Base-by-base conservation (phyloP, 1,284 basidiomycete species). In the Puccinia novopanici region DNA sequence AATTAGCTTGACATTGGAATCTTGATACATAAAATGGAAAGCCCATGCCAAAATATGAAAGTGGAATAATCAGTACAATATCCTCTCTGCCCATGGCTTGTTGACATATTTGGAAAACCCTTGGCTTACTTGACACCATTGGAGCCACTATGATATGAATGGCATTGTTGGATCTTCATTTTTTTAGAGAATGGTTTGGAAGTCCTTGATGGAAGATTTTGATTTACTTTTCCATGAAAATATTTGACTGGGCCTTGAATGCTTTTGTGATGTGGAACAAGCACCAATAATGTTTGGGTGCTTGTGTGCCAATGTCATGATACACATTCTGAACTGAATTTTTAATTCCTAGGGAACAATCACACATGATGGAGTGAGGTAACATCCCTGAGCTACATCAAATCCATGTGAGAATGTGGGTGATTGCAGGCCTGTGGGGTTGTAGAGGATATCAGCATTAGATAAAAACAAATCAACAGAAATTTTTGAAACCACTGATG, bases 241-340 rank as follows among this genome's bases (percentile, higher is more conserved):
- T 50, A 13, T 27, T 70, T 19, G 48, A 42, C 3, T 52, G 42
- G 5, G 9, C 42, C 2, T 15, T 1, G 10, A 70, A 50, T 27
- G 67, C 67, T 22, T 52, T 50, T 3, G 52, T 13, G 5, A 70
- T 24, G n/a, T 70, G n/a, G n/a, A n/a, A n/a, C n/a, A n/a, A n/a
- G n/a, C n/a, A n/a, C n/a, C n/a, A n/a, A n/a, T n/a, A n/a, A 45
- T 50, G 45, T 34, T 70, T 70, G 3, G 67, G 67, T 37, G 45
- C 67, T 34, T 27, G 42, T 10, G 3, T 0, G 2, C 24, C 24
- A 19, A 42, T 5, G 13, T 70, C 24, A 2, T 2, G 3, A 17
- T 50, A 70, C 6, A 22, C 67, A 1, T 13, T 8, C 6, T 10
- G 24, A 24, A 70, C 24, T 1, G 24, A 22, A 8, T n/a, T 42